phyloP scores from a whole-genome alignment of 768 basidiomycete genomes.

The Pleurotus tuoliensis region DNA sequence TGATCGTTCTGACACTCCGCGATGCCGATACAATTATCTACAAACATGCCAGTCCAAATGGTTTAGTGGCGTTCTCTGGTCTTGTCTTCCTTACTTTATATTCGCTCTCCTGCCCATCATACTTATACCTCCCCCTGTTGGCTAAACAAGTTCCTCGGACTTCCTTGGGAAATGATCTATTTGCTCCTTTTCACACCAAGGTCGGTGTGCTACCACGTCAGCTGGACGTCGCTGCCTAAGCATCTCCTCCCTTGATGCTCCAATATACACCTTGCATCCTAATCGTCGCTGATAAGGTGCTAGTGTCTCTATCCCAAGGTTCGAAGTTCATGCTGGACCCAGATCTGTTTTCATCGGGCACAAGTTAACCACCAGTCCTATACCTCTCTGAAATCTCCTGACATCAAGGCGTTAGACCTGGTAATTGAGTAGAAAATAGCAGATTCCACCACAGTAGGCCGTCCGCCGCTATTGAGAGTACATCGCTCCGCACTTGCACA shows the following conservation, averaged over 20 bases:
- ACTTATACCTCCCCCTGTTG: not conserved
- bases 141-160: slow-evolving; percentile 13
- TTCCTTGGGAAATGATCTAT: slow-evolving; percentile 9
- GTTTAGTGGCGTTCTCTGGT: slow-evolving; percentile 29
- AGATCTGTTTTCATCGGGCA: not conserved
- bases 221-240: not conserved
- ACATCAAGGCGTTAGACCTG: not conserved
- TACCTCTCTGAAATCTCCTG: not conserved
- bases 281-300: not conserved
- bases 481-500: not conserved
- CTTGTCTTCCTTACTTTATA: slow-evolving; percentile 5
- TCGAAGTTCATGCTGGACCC: not conserved
- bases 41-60: slow-evolving; percentile 21
- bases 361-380: not conserved
- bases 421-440: not conserved
- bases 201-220: slow-evolving; percentile 1
- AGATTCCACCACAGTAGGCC: not conserved
- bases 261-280: not conserved
- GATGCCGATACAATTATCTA: slow-evolving; percentile 16
- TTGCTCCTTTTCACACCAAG: slow-evolving; percentile 2
- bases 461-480: not conserved
- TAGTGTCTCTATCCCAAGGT: not conserved
- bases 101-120: slow-evolving; percentile 1
- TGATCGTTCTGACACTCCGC: slow-evolving; percentile 11
- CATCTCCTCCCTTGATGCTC: slow-evolving; percentile 13